Base-by-base conservation (phyloP, 208 protist species). In the Trypanosoma platydactyli region DNA sequence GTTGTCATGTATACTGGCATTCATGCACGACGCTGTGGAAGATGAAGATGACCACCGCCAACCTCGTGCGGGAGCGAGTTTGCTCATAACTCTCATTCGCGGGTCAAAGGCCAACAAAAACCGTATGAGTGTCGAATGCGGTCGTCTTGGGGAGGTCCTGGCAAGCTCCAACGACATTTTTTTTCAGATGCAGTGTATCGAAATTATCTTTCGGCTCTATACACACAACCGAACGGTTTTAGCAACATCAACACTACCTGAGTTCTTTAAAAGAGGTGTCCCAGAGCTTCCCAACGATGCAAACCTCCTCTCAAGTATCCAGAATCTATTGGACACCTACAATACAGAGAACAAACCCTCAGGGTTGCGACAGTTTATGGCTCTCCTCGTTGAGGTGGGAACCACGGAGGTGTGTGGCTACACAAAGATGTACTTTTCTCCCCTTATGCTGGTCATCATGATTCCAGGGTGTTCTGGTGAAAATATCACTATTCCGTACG, bases 101-200 rank as follows among this genome's bases (percentile, higher is more conserved):
- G 83, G 86, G 33, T 92, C 86, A 25, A 81, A 69, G 58, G 72
- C 53, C 16, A 95, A 95, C 68, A 95, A 95, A 62, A 84, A 83
- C 30, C 78, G 79, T 18, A 66, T 95, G 22, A 77, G 73, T 51
- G 68, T 74, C 20, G 73, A 79, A 49, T 88, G 82, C 64, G 72
- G 64, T 15, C 56, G 53, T 12, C 76, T 95, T 48, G 81, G 71
- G 11, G 74, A 56, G 16, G 68, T 68, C n/a, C 58, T 95, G 7
- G 70, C 80, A 46, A 41, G 57, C 30, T 83, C 89, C 11, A 70
- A 51, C 18, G 89, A 95, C 57, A 82, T 93, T n/a, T 95, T 90
- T 59, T 90, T 92, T 53, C 84, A 88, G 64, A 91, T 95, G 86
- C 89, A 95, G 72, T 95, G 89, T 59, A 77, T 85, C 40, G 86